Percentiles rank a stretch among this genome's conserved stretches.
These are phyloP conservation scores for Rhizophlyctis rosea DNA, from an alignment of 192 early-diverging fungal genomes.

Conservation along the genomic window DNA sequence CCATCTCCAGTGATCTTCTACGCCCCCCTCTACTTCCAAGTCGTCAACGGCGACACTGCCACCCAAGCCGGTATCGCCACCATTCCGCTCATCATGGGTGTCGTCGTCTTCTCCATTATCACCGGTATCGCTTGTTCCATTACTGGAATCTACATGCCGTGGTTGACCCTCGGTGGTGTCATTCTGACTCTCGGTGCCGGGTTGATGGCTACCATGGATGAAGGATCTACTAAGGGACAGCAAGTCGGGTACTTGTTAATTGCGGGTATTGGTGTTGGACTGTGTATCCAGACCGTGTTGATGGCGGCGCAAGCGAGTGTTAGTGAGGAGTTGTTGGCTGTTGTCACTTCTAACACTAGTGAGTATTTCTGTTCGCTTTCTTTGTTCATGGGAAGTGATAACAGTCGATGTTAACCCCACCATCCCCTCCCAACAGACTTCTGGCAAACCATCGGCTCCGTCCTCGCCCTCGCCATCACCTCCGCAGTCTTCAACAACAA, in stretches of 20 bases:
- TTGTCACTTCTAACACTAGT: constrained; percentile 51
- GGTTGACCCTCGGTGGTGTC: constrained; percentile 52
- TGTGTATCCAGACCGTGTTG: constrained; percentile 64
- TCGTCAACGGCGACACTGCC: constrained; percentile 68
- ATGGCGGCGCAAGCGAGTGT: constrained; percentile 71
- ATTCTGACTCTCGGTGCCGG: constrained; percentile 48
- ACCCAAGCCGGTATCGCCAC: constrained; percentile 69
- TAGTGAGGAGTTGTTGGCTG: constrained; percentile 59
- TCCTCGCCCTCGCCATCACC: constrained; percentile 60
- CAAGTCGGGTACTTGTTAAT: constrained; percentile 64
- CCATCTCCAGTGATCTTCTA: constrained; percentile 23
- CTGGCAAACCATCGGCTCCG: constrained; percentile 51
- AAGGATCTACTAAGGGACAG: constrained; percentile 40
- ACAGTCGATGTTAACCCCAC: not conserved
- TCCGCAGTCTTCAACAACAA: constrained; percentile 62
- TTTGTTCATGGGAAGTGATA: not conserved
- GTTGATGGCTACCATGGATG: constrained; percentile 58
- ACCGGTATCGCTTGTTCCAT: constrained; percentile 59
- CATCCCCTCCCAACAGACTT: constrained; percentile 12
- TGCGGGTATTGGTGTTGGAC: constrained; percentile 68
- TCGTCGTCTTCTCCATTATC: constrained; percentile 54
- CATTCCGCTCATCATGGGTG: constrained; percentile 59
- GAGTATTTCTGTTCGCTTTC: constrained; percentile 43
- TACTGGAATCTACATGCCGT: constrained; percentile 55
- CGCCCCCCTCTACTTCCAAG: constrained; percentile 64